A percentile compares a stretch with the other conserved stretches of the same genome.
Evolutionary conservation across 257 asterid genomes (phyloP).

Genomic region (Haberlea rhodopensis): DNA sequence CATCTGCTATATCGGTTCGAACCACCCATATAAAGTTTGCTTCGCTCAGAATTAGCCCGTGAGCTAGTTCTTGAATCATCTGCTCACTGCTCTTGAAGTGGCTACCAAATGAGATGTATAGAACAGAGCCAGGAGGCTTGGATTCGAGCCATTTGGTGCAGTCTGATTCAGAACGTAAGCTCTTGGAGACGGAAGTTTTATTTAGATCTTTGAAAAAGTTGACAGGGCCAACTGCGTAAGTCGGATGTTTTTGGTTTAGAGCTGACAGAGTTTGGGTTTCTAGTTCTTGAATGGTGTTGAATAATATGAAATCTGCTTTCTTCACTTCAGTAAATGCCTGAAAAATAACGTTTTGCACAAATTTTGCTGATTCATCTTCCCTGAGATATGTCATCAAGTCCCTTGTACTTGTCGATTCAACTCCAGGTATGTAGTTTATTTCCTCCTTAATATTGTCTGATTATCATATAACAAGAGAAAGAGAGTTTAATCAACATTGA

Average conservation of each 20-base stretch:
- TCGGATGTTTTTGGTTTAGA: conserved; percentile 30
- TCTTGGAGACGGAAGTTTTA: conserved; percentile 22
- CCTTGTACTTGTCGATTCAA: conserved; percentile 42
- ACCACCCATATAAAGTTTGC: conserved; percentile 64
- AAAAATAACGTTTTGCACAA: conserved; percentile 26
- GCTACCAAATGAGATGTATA: conserved; percentile 68
- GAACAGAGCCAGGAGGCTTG: conserved; percentile 46
- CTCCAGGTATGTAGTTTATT: conserved; percentile 60
- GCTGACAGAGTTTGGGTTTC: conserved; percentile 40
- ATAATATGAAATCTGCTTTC: conserved; percentile 51
- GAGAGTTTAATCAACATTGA: not conserved
- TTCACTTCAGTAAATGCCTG: conserved; percentile 38
- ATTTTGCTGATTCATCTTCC: conserved; percentile 27
- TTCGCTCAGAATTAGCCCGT: conserved; percentile 45
- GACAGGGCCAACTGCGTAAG: conserved; percentile 53
- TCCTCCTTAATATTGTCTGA: conserved; percentile 47
- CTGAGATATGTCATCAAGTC: conserved; percentile 50
- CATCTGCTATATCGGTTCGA: conserved; percentile 36
- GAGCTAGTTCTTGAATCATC: conserved; percentile 41
- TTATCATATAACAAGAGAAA: not conserved
- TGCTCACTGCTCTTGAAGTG: conserved; percentile 26
- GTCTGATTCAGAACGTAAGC: conserved; percentile 40
- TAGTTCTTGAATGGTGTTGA: conserved; percentile 60
- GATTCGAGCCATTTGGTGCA: conserved; percentile 50
- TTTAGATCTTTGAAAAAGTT: conserved; percentile 28